Base-by-base conservation (phyloP, 805 yeast genomes). In the Kurtzmaniella cleridarum region DNA sequence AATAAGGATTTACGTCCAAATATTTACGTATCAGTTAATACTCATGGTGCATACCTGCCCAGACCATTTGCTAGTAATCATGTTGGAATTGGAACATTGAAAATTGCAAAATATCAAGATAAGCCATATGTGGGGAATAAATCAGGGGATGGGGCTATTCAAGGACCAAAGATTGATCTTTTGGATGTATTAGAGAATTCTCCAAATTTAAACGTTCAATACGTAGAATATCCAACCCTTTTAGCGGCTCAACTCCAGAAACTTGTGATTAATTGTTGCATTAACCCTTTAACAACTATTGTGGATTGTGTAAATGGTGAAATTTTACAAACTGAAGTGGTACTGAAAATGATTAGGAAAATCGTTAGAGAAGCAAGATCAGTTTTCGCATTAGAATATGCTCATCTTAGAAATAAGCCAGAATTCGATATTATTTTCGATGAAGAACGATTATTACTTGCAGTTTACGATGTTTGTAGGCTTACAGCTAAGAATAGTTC, bases 221-320 rank as follows among this genome's bases (percentile, higher is more conserved):
- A 50, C 46, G 42, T 60, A 29, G 41, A 60, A 33, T 69, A 77
- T 34, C 65, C 71, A 34, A 70, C 70, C 17, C 57, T 80, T 27
- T 48, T 77, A 23, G 74, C 79, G 2, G 54, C 55, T 14, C 95
- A 87, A 59, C 64, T 81, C 47, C 82, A 80, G 49, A 93, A 91
- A 57, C 73, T 91, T 41, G 68, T 84, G 33, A 80, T 84, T 15
- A 93, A 93, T 54, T 74, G 86, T 1, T 85, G 93, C 52, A 80
- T 91, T 47, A 91, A 93, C 53, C 84, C 96, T 0, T 64, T 84
- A 23, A 84, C 96, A 0, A 83, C 96, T 0, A 64, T 88, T 16
- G 60, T 85, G 18, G 84, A 86, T 56, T 84, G 93, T 53, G 54
- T 71, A 29, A 93, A 93, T 53, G 95, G 95, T 27, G 86, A 83